Evolutionary conservation across 2,329 filamentous ascomycete species (phyloP).

Genomic region (Ophiostoma novo-ulmi): DNA sequence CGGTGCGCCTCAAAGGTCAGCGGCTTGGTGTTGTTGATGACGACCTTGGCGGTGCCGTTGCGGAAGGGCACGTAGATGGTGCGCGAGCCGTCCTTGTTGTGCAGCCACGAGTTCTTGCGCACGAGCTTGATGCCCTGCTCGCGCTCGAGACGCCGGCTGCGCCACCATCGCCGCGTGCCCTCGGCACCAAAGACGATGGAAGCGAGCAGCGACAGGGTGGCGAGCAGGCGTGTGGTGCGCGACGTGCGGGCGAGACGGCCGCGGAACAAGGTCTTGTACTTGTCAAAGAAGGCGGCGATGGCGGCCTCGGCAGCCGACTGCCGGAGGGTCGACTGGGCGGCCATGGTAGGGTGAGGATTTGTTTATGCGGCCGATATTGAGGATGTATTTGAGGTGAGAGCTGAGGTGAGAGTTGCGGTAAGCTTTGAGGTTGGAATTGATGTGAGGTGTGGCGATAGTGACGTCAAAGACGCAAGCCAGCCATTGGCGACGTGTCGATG

Average conservation of each 20-base stretch:
- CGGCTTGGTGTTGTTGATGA: conserved; percentile 82
- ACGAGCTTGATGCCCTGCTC: conserved; percentile 78
- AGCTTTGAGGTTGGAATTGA: neutral
- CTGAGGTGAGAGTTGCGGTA: neutral
- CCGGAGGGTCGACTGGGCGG: conserved; percentile 78
- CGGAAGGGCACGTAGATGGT: conserved; percentile 95
- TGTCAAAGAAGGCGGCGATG: conserved; percentile 58
- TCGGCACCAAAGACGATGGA: conserved; percentile 75
- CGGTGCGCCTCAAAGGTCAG: conserved; percentile 96
- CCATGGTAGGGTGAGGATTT: conserved; percentile 52
- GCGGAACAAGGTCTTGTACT: conserved; percentile 51
- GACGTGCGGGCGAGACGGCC: conserved; percentile 59
- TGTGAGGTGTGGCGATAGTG: neutral
- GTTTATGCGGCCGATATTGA: too few species aligned
- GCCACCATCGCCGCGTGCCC: conserved; percentile 75
- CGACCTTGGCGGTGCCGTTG: conserved; percentile 80
- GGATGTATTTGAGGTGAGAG: neutral
- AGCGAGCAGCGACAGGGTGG: conserved; percentile 67
- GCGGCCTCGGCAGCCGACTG: conserved; percentile 61
- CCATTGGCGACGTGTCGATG: neutral
- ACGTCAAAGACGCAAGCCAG: conserved; percentile 9
- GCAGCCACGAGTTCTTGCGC: conserved; percentile 84
- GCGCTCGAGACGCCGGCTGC: conserved; percentile 65
- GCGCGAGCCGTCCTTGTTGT: conserved; percentile 89
- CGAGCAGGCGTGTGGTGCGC: conserved; percentile 65